Percentiles rank a stretch among this genome's conserved stretches.
Evolutionary conservation across 768 basidiomycete species (phyloP).

Genomic region (Exsudoporus frostii): DNA sequence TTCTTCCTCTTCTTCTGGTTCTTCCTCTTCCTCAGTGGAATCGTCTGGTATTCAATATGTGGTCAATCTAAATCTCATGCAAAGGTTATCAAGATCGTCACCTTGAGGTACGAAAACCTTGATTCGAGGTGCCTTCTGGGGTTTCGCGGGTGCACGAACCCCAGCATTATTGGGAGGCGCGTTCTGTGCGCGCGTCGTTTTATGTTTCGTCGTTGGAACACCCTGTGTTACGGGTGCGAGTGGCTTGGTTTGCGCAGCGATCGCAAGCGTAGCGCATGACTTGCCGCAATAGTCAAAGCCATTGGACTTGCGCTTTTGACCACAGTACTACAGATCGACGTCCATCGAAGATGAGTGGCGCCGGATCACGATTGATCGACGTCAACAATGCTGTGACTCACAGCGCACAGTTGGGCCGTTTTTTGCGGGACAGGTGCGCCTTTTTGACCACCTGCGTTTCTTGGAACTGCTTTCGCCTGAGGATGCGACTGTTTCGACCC

Average conservation of each 20-base stretch:
- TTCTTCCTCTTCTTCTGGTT: conserved; percentile 22
- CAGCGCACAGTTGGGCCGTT: conserved; percentile 23
- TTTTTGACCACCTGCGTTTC: conserved; percentile 12
- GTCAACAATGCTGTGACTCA: conserved; percentile 21
- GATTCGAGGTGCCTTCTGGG: conserved; percentile 12
- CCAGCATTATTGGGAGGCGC: conserved; percentile 7
- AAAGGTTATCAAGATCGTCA: conserved; percentile 13
- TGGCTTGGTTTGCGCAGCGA: conserved; percentile 21
- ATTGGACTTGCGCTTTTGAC: conserved; percentile 59
- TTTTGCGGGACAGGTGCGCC: conserved; percentile 17
- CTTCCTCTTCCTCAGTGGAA: conserved; percentile 26
- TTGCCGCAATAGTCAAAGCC: conserved; percentile 63
- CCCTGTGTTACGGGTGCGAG: conserved; percentile 11
- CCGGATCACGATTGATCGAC: conserved; percentile 29
- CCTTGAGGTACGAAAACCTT: conserved; percentile 19
- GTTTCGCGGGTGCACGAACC: conserved; percentile 6
- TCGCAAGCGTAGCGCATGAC: conserved; percentile 55
- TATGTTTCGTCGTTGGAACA: conserved; percentile 18
- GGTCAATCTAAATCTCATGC: conserved; percentile 11
- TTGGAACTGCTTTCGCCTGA: conserved; percentile 11
- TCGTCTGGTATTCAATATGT: conserved; percentile 16
- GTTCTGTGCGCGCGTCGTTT: conserved; percentile 8
- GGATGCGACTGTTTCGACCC: conserved; percentile 12
- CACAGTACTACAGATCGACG: conserved; percentile 40
- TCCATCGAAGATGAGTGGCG: conserved; percentile 19